These are phyloP conservation scores for Skeletonema menzelii DNA, from an alignment of 108 stramenopile species.

Conservation along the genomic window DNA sequence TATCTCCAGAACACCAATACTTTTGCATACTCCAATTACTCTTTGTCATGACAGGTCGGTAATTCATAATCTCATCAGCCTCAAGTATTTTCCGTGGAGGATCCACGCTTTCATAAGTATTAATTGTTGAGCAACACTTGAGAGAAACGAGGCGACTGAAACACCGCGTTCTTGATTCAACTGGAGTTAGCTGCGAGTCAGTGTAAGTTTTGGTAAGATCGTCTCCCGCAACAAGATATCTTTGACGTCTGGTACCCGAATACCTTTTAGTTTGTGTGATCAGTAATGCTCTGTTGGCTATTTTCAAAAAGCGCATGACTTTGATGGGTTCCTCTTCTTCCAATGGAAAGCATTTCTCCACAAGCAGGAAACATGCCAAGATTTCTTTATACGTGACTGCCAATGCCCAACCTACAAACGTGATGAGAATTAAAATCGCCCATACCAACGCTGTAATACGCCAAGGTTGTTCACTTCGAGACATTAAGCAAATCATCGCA, in stretches of 20 bases:
- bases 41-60: conserved; percentile 58
- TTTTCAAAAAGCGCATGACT: conserved; percentile 20
- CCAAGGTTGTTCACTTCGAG: conserved; percentile 54
- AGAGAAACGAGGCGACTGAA: neutral
- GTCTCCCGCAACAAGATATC: conserved; percentile 36
- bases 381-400: conserved; percentile 54
- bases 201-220: conserved; percentile 10
- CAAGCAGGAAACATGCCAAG: conserved; percentile 47
- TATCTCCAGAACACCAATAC: conserved; percentile 33
- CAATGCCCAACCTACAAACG: conserved; percentile 39
- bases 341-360: conserved; percentile 15
- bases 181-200: conserved; percentile 4
- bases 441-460: conserved; percentile 44
- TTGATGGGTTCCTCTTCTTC: neutral
- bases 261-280: conserved; percentile 27
- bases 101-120: conserved; percentile 32
- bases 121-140: neutral
- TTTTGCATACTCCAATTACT: conserved; percentile 53
- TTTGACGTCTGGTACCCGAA: conserved; percentile 22
- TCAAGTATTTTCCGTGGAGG: conserved; percentile 47
- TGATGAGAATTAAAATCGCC: conserved; percentile 17
- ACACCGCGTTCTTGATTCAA: conserved; percentile 7
- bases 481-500: conserved; percentile 34
- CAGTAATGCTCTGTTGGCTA: conserved; percentile 23
- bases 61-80: conserved; percentile 53